Conservation (phyloP, 2,329 filamentous ascomycete species). For the Leptosphaerulina australis region DNA sequence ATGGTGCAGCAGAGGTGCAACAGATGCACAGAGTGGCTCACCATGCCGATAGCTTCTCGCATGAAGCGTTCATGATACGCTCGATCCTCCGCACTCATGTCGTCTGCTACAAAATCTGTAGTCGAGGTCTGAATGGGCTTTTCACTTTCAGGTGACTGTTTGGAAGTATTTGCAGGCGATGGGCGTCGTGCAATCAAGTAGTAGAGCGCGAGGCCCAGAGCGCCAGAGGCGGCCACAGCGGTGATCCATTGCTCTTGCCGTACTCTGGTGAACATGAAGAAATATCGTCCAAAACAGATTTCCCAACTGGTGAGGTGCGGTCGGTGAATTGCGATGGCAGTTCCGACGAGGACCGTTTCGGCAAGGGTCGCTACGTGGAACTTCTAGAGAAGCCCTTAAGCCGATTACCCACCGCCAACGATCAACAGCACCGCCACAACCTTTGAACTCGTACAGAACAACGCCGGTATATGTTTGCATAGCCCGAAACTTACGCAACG, state of each 20-base stretch:
- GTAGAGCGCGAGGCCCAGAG: conserved; percentile 31
- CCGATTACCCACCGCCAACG: conserved; percentile 17
- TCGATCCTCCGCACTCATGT: conserved; percentile 48
- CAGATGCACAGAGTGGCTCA: conserved; percentile 48
- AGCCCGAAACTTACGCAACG: conserved; percentile 39
- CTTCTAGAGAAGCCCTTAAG: conserved; percentile 37
- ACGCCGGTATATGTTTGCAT: conserved; percentile 29
- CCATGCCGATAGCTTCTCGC: conserved; percentile 85
- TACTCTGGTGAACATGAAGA: conserved; percentile 27
- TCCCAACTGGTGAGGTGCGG: conserved; percentile 29
- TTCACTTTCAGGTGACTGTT: conserved; percentile 17
- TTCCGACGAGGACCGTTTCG: conserved; percentile 33
- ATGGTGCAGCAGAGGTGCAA: conserved; percentile 6
- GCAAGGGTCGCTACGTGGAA: conserved; percentile 43
- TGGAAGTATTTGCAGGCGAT: conserved; percentile 14
- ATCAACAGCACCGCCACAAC: conserved; percentile 26
- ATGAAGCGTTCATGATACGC: conserved; percentile 71
- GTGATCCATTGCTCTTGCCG: conserved; percentile 32
- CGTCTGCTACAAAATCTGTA: conserved; percentile 32
- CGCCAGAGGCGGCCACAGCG: conserved; percentile 28
- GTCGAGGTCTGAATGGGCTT: conserved; percentile 36
- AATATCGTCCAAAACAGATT: conserved; percentile 22
- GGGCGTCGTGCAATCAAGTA: conserved; percentile 22
- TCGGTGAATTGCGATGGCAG: conserved; percentile 25
- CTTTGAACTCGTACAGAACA: conserved; percentile 25